Conservation (phyloP, 2,329 filamentous ascomycete species). For the Aspergillus fischeri region DNA sequence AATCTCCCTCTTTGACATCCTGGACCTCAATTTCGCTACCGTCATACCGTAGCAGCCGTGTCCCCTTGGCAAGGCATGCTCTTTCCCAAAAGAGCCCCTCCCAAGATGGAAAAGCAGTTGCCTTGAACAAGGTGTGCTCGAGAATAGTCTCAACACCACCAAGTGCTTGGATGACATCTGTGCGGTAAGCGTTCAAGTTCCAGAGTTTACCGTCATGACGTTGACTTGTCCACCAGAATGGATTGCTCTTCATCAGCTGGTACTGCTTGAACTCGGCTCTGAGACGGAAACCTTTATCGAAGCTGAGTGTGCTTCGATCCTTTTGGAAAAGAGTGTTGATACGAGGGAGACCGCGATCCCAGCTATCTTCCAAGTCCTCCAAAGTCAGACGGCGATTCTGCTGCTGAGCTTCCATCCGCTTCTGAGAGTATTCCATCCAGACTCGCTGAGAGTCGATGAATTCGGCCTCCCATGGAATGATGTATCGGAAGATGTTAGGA, state of each 20-base stretch:
- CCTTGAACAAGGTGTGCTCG: conserved; percentile 94
- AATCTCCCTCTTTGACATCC: conserved; percentile 48
- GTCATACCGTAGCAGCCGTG: conserved; percentile 44
- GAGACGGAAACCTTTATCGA: conserved; percentile 96
- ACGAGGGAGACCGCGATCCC: conserved; percentile 93
- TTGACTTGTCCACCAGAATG: conserved; percentile 99
- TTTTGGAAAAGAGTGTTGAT: conserved; percentile 99
- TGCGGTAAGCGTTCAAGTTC: conserved; percentile 94
- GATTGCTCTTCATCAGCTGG: conserved; percentile 98
- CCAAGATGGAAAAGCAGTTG: conserved; percentile 94
- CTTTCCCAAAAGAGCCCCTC: conserved; percentile 91
- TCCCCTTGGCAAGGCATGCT: conserved; percentile 49
- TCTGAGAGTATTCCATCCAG: conserved; percentile 99
- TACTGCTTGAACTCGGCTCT: conserved; percentile 97
- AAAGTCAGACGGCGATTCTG: conserved; percentile 92
- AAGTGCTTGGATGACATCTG: conserved; percentile 92
- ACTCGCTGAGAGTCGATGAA: conserved; percentile 99
- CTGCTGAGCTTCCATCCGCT: conserved; percentile 92
- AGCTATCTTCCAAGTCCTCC: conserved; percentile 95
- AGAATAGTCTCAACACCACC: conserved; percentile 97
- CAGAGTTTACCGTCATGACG: conserved; percentile 95
- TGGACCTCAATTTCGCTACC: conserved; percentile 45
- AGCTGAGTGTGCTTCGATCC: conserved; percentile 91
- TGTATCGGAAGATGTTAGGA: conserved; percentile 98
- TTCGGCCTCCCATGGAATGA: conserved; percentile 97